Percentiles rank a stretch among this genome's conserved stretches.
Conservation (phyloP, 208 protist species). For the Acanthamoeba triangularis region DNA sequence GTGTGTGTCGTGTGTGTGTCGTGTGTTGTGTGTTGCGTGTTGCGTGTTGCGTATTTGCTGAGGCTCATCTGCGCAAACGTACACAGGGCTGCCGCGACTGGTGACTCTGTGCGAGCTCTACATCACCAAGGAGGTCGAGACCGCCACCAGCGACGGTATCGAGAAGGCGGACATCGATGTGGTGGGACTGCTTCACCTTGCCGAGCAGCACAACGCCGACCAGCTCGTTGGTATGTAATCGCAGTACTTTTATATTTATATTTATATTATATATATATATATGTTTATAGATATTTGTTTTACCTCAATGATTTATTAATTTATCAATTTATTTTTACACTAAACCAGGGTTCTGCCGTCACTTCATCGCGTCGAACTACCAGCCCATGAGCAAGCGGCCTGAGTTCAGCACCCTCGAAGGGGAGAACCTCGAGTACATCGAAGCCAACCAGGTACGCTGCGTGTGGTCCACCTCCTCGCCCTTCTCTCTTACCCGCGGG, state of each 20-base stretch:
- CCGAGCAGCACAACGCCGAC: slow-evolving; percentile 79
- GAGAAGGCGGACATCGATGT: slow-evolving; percentile 84
- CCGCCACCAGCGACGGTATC: slow-evolving; percentile 65
- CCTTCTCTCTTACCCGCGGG: not conserved
- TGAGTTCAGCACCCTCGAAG: slow-evolving; percentile 72
- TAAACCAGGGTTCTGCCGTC: slow-evolving; percentile 69
- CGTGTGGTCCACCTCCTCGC: not conserved
- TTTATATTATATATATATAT: no score
- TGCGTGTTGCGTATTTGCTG: not conserved
- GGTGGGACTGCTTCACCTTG: slow-evolving; percentile 75
- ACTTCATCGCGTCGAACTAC: slow-evolving; percentile 84
- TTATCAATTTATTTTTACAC: not conserved
- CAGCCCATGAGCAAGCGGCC: slow-evolving; percentile 76
- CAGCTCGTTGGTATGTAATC: slow-evolving; percentile 58
- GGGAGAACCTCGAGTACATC: slow-evolving; percentile 77
- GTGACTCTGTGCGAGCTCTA: slow-evolving; percentile 80
- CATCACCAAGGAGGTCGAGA: slow-evolving; percentile 79
- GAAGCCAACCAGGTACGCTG: slow-evolving; percentile 59
- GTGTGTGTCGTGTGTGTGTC: not conserved
- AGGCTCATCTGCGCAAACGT: not conserved
- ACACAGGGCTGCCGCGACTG: slow-evolving; percentile 50
- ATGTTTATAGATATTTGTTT: no score
- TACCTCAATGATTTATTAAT: no score
- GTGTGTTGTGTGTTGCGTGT: not conserved
- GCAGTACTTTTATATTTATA: no score